Base-by-base conservation (phyloP, 331 rosid genomes). In the Malus hybrid region DNA sequence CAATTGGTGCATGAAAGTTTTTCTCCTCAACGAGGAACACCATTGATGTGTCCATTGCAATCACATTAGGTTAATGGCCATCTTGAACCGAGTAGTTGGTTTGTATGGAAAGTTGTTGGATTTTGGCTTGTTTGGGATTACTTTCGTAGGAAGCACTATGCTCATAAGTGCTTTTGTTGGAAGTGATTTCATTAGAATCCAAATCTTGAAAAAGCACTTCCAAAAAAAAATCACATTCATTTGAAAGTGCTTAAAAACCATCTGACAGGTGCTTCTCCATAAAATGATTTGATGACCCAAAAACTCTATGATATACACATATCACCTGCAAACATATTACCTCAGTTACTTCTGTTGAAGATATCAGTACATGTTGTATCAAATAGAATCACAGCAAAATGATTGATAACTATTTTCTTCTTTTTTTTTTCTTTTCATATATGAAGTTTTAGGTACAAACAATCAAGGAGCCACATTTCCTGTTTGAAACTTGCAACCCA, bases 391-490 rank as follows among this genome's bases (percentile, higher is more conserved):
- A 36, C 42, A 36, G 10, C 42, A 36, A 16, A n/a, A 75, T n/a
- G 48, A 62, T 69, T 12, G 68, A 42, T 36, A 52, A 73, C 36
- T 34, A 42, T 18, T 76, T 60, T 73, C 70, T 19, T 14, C 55
- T 15, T 20, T 48, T 32, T 46, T 71, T 4, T 20, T 55, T 81
- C 9, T 36, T 31, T 73, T 33, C 77, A 27, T 67, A 78, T 16
- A 73, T 33, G 15, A 72, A 57, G 67, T 63, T 60, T 82, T 48
- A 71, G 55, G 31, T 80, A 83, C 84, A 87, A 74, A 34, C 67
- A 57, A 84, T 71, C 36, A 65, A 78, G 64, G 42, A 83, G 78
- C 82, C 55, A 75, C 74, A 87, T 67, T 70, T 33, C 75, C 67
- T 69, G 83, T 62, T 71, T 80, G 79, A 60, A 70, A 61, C 66